Percentiles rank a stretch among this genome's conserved stretches.
These are phyloP conservation scores for Apiospora malaysiana DNA, from an alignment of 2,329 filamentous ascomycete genomes.

Conservation along the genomic window DNA sequence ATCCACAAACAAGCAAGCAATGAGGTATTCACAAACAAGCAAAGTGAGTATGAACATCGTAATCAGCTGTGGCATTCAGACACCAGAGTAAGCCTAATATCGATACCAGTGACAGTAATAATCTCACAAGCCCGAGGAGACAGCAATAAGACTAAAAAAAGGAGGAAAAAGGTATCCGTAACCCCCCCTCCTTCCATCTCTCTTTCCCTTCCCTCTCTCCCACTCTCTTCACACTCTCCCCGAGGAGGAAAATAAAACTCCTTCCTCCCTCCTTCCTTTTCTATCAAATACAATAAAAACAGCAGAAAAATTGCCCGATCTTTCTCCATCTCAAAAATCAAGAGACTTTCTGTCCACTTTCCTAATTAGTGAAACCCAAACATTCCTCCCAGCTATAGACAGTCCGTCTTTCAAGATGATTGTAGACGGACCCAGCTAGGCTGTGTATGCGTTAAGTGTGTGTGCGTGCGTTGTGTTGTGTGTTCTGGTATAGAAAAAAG, in stretches of 20 bases:
- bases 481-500: conserved; percentile 16
- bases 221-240: not conserved
- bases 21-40: not conserved
- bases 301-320: conserved; percentile 11
- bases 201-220: not conserved
- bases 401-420: not conserved
- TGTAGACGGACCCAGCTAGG: conserved; percentile 1
- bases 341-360: conserved; percentile 17
- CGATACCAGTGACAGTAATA: conserved; percentile 15
- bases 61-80: conserved; percentile 16
- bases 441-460: conserved; percentile 12
- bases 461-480: conserved; percentile 9
- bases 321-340: not conserved
- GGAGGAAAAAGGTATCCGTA: conserved; percentile 17
- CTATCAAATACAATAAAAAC: conserved; percentile 18
- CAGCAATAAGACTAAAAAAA: conserved; percentile 7
- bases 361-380: conserved; percentile 17
- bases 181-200: not conserved
- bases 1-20: not conserved
- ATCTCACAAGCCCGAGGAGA: conserved; percentile 19
- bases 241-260: conserved; percentile 4
- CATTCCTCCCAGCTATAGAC: conserved; percentile 10
- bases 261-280: conserved; percentile 4
- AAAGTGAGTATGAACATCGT: not conserved
- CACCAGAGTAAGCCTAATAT: conserved; percentile 17